A percentile compares a stretch with the other conserved stretches of the same genome.
Conservation (phyloP, 768 basidiomycete species). For the Chiua virens region DNA sequence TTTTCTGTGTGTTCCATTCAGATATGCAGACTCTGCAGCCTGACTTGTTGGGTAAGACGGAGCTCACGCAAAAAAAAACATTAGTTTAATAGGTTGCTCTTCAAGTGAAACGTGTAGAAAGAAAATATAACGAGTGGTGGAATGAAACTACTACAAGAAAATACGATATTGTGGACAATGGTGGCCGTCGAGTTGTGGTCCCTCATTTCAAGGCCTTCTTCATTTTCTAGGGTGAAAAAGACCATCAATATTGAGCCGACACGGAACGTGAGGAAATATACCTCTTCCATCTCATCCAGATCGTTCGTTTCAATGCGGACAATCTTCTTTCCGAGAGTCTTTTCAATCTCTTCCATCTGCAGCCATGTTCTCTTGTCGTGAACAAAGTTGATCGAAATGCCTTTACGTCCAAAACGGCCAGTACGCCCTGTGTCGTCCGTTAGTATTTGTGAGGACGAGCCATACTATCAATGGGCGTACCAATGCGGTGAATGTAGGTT, state of each 20-base stretch:
- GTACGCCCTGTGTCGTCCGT: constrained; percentile 72
- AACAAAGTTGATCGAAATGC: constrained; percentile 97
- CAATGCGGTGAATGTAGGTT: constrained; percentile 97
- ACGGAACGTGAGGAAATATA: constrained; percentile 34
- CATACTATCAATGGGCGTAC: constrained; percentile 43
- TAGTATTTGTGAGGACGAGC: background rate
- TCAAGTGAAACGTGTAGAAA: too few relatives aligned
- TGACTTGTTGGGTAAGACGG: background rate
- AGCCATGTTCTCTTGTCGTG: constrained; percentile 85
- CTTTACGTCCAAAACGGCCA: constrained; percentile 95
- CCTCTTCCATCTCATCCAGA: constrained; percentile 93
- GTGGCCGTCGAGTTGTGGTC: background rate
- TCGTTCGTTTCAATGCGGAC: constrained; percentile 86
- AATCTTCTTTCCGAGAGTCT: constrained; percentile 74
- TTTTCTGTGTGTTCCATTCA: too few relatives aligned
- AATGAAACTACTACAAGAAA: background rate
- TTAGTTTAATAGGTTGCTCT: too few relatives aligned
- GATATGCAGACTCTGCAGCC: too few relatives aligned
- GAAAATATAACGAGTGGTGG: too few relatives aligned
- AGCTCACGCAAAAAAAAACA: background rate
- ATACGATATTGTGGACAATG: background rate
- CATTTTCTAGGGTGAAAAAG: constrained; percentile 57
- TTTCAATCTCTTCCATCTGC: constrained; percentile 90
- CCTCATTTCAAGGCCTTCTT: constrained; percentile 71
- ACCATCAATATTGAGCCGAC: background rate